Base-by-base conservation (phyloP, 2,329 filamentous ascomycete species). In the Hypoxylon sp. region DNA sequence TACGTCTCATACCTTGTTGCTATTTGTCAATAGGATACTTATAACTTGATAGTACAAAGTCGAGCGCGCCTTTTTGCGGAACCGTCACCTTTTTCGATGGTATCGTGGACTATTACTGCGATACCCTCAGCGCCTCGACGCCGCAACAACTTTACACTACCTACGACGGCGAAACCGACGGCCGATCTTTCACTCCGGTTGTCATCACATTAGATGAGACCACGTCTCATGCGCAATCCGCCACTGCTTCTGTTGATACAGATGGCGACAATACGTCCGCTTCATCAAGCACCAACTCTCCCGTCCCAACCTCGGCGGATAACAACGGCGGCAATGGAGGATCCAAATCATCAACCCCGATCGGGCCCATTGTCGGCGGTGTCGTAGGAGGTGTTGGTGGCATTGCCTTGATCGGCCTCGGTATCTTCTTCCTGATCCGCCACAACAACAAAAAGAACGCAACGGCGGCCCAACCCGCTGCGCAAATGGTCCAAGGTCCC, bases 341-440 rank as follows among this genome's bases (percentile, higher is more conserved):
- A 24, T 58, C 59, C 12, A 64, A 65, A 4, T 67, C 65, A 20
- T 70, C 67, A 14, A 73, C 75, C 5, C 76, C 76, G 52, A 71
- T 79, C 9, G 83, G 80, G 4, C 77, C 82, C 14, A 84, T 85
- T 44, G 81, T 75, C 6, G 83, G 83, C 9, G 82, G 82, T 24
- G 76, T 78, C 2, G 80, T 84, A 8, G 82, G 82, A n/a, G 83
- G 83, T 11, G 77, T 83, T 2, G 79, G 72, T 0, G 77, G 70
- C 12, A 68, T 84, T 18, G 78, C 73, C 2, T 71, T 84, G n/a
- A 72, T 84, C 45, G 77, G 75, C 18, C 65, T 78, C 5, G 78
- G 71, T 8, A 73, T 75, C 36, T 83, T 81, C 71, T 79, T 82
- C 67, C 70, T 83, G 18, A 53, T 82, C 55, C 80, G 79, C 20